These are phyloP conservation scores for Phanerodontia chrysosporium DNA, from an alignment of 768 basidiomycete species.

Conservation along the genomic window DNA sequence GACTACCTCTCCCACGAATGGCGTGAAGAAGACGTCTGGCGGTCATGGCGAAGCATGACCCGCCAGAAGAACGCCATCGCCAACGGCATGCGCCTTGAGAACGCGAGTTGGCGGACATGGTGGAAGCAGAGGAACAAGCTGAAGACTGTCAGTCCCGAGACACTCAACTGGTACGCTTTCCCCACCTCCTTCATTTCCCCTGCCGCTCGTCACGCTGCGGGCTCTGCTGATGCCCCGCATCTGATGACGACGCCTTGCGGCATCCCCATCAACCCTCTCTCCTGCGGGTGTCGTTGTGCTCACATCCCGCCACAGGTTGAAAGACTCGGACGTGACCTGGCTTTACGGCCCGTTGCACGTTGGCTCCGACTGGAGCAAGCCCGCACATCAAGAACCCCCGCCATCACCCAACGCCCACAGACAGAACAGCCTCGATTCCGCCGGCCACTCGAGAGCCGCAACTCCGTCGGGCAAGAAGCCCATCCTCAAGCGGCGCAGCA, in stretches of 20 bases:
- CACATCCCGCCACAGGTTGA: conserved; percentile 62
- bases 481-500: conserved; percentile 93
- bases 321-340: conserved; percentile 99
- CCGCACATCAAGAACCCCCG: conserved; percentile 1
- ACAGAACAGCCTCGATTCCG: conserved; percentile 4
- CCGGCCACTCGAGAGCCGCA: background rate
- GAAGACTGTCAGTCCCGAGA: conserved; percentile 93
- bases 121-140: conserved; percentile 98
- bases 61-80: conserved; percentile 97
- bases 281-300: background rate
- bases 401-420: conserved; percentile 2
- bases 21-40: conserved; percentile 98
- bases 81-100: conserved; percentile 92
- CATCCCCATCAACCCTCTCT: background rate
- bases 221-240: background rate
- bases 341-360: conserved; percentile 96
- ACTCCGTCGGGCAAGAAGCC: conserved; percentile 54
- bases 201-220: background rate
- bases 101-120: conserved; percentile 98
- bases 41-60: conserved; percentile 98
- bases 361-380: conserved; percentile 63
- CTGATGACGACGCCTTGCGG: background rate
- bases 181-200: conserved; percentile 10
- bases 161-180: conserved; percentile 85
- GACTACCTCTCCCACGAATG: conserved; percentile 98